phyloP scores from a whole-genome alignment of 495 filamentous ascomycete genomes.

The Massariosphaeria phaeospora region DNA sequence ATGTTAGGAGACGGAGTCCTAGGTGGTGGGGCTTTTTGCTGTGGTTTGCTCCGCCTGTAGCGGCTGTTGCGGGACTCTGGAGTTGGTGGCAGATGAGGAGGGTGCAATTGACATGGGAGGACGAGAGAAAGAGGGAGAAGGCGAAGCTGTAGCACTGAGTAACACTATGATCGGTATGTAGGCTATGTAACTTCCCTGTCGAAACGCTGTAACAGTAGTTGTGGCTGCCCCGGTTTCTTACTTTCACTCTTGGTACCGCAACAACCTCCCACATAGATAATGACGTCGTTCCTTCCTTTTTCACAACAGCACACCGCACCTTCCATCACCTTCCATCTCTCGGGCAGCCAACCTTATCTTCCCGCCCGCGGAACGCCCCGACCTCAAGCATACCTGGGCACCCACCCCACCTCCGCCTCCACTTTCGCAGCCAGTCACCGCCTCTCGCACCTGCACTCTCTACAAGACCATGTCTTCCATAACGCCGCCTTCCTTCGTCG shows the following conservation, averaged over 20 bases:
- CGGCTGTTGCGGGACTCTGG: constrained; percentile 58
- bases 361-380: too few relatives aligned
- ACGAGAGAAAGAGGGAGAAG: constrained; percentile 60
- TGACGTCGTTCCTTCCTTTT: too few relatives aligned
- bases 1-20: constrained; percentile 59
- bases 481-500: not conserved
- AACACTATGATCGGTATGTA: too few relatives aligned
- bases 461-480: too few relatives aligned
- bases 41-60: constrained; percentile 67
- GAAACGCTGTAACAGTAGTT: too few relatives aligned
- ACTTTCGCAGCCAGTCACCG: not conserved
- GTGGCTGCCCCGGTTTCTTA: too few relatives aligned
- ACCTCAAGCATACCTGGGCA: not conserved
- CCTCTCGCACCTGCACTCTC: not conserved
- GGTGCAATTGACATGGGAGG: constrained; percentile 65
- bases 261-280: too few relatives aligned
- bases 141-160: constrained; percentile 57
- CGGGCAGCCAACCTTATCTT: too few relatives aligned
- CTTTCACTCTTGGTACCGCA: too few relatives aligned
- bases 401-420: not conserved
- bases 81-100: constrained; percentile 61
- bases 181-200: too few relatives aligned
- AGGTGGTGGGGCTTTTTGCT: constrained; percentile 77
- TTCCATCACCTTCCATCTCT: too few relatives aligned
- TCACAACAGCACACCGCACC: too few relatives aligned